Evolutionary conservation across 257 asterid genomes (phyloP).

Genomic region (Fraxinus quadrangulata): DNA sequence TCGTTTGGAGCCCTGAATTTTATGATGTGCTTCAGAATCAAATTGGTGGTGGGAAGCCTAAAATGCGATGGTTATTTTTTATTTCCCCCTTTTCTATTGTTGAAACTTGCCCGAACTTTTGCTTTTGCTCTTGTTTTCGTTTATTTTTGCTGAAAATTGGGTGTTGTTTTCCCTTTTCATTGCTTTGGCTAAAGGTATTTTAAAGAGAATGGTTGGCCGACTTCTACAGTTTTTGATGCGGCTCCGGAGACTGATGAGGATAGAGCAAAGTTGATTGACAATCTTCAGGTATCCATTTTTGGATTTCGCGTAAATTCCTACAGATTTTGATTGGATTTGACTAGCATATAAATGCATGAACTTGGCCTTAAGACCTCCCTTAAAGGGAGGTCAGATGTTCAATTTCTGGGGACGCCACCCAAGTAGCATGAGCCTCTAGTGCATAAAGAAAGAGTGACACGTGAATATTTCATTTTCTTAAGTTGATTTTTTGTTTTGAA

Average conservation of each 20-base stretch:
- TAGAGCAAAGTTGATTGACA: no score
- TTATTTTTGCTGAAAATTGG: neutral
- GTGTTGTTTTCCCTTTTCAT: constrained; percentile 2
- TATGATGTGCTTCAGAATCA: constrained; percentile 79
- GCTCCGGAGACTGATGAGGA: constrained; percentile 58
- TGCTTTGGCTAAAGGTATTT: constrained; percentile 59
- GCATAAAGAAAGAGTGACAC: no score
- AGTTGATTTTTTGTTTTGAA: no score
- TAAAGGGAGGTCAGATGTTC: no score
- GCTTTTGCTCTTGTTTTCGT: neutral
- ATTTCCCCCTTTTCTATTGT: neutral
- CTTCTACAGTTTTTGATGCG: constrained; percentile 51
- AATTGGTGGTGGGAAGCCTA: constrained; percentile 91
- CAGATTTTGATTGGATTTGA: no score
- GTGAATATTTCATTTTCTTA: no score
- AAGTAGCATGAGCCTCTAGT: no score
- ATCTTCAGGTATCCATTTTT: no score
- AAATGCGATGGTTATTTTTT: constrained; percentile 82
- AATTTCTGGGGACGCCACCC: no score
- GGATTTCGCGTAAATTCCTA: no score
- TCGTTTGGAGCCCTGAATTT: constrained; percentile 71
- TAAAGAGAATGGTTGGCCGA: constrained; percentile 92
- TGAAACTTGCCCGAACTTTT: neutral
- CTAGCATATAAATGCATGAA: no score
- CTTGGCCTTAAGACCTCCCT: no score